Evolutionary conservation across 106 monocot species (phyloP), one percentile per base, ranked within the genome.

Genomic region (Agapanthus africanus): DNA sequence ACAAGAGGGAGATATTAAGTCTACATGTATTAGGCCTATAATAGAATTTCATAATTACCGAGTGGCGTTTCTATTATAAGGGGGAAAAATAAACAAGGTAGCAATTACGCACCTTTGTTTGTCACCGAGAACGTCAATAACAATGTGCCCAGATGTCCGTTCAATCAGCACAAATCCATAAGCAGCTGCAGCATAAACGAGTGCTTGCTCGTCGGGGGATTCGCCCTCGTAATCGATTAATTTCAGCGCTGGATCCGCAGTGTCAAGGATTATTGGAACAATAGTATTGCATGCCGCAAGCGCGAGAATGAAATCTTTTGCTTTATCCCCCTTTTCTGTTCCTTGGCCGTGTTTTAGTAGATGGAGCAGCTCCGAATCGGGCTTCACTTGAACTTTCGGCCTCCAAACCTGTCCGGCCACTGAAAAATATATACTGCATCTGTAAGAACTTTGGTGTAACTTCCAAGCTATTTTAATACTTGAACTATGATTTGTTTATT

Each of bases 181-280:
- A 6, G 87, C 83, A 0, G 87, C 87, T 0, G 87, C 87, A 9
- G 87, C 87, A 33, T 87, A 87, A 18, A 79, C 80, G n/a, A 87
- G 37, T 15, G 87, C 87, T 75, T 83, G 83, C 52, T 87, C 87
- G 31, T 87, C 87, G 9, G 87, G 87, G 0, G 87, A 87, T 40
- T 87, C 87, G 3, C 87, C 87, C 59, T 87, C 83, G 37, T 87
- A 87, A 27, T 87, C 87, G 19, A 87, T 67, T 7, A 80, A n/a
- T 40, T 46, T 82, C 5, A 54, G 15, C 11, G 40, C 18, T 0
- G 78, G 67, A 4, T 77, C 87, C 1, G 68, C 2, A 14, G 79
- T 77, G 23, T 87, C 87, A 5, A 66, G 37, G 0, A 77, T 27
- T 8, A 83, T 63, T 4, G 87, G 87, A 51, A 87, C 87, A 22